A percentile compares a stretch with the other conserved stretches of the same genome.
These are phyloP conservation scores for Exophiala bonariae DNA, from an alignment of 2,329 filamentous ascomycete genomes.

Conservation along the genomic window DNA sequence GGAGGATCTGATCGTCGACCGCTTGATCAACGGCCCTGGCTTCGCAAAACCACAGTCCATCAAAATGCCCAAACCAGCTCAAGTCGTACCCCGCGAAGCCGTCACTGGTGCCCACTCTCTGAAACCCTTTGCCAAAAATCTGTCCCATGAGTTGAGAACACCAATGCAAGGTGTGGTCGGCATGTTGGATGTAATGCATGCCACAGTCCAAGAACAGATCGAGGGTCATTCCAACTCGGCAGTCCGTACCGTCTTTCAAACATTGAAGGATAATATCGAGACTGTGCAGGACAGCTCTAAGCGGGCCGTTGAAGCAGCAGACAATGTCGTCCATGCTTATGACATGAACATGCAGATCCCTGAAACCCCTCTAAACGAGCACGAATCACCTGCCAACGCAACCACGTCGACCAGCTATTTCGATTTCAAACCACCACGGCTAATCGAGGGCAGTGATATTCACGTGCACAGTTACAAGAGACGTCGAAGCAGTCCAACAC, in stretches of 20 bases:
- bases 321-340: conserved; percentile 74
- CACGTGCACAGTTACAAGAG: conserved; percentile 46
- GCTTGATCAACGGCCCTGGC: conserved; percentile 56
- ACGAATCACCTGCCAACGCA: conserved; percentile 33
- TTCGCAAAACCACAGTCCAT: conserved; percentile 38
- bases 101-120: conserved; percentile 62
- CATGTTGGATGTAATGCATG: conserved; percentile 76
- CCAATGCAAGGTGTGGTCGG: conserved; percentile 76
- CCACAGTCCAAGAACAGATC: conserved; percentile 67
- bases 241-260: conserved; percentile 58
- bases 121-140: conserved; percentile 69
- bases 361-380: conserved; percentile 55
- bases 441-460: conserved; percentile 45
- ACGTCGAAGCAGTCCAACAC: conserved; percentile 41
- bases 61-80: conserved; percentile 31
- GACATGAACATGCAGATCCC: conserved; percentile 74
- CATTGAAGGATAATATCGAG: conserved; percentile 68
- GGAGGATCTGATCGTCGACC: conserved; percentile 64
- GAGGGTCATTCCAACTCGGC: conserved; percentile 53
- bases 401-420: conserved; percentile 27
- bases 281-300: conserved; percentile 72
- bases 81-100: conserved; percentile 55
- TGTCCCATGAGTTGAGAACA: conserved; percentile 71
- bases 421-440: conserved; percentile 40
- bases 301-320: conserved; percentile 70